Percentiles rank a stretch among this genome's conserved stretches.
Conservation (phyloP, 441 rosid genomes). For the Pelargonium cotyledonis region DNA sequence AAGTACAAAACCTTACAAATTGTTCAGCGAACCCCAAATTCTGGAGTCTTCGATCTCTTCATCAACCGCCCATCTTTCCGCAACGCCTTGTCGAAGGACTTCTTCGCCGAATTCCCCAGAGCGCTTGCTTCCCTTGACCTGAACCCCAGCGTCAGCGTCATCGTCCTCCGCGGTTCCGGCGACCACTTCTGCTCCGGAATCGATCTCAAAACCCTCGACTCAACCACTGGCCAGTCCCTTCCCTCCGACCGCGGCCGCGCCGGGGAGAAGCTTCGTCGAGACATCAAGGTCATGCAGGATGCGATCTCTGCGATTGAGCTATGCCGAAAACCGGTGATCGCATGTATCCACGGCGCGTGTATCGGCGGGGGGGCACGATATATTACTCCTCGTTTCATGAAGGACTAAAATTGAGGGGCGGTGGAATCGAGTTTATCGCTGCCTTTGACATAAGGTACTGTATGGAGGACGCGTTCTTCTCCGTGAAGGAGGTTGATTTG, state of each 20-base stretch:
- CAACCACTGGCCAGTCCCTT: conserved; percentile 11
- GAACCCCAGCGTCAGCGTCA: conserved; percentile 46
- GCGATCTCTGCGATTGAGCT: conserved; percentile 64
- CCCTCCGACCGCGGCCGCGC: conserved; percentile 41
- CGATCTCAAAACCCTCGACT: conserved; percentile 42
- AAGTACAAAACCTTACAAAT: conserved; percentile 46
- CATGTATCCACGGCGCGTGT: conserved; percentile 61
- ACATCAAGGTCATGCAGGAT: conserved; percentile 51
- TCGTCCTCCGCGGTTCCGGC: conserved; percentile 59
- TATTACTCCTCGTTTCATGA: too few relatives aligned
- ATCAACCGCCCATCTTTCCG: conserved; percentile 53
- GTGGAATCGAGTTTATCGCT: conserved; percentile 52
- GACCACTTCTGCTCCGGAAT: conserved; percentile 78
- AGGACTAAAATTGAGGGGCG: too few relatives aligned
- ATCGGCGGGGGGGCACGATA: too few relatives aligned
- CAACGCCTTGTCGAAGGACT: conserved; percentile 62
- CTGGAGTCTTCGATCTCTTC: conserved; percentile 44
- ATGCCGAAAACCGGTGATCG: conserved; percentile 75
- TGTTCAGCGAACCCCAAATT: conserved; percentile 26
- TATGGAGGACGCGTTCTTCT: conserved; percentile 50
- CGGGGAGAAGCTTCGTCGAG: conserved; percentile 41
- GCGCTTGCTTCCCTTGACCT: conserved; percentile 55
- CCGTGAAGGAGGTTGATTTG: conserved; percentile 75
- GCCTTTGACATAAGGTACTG: conserved; percentile 78
- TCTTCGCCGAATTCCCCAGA: conserved; percentile 53